Conservation (phyloP, 345 rosid species). For the Eutrema japonicum region DNA sequence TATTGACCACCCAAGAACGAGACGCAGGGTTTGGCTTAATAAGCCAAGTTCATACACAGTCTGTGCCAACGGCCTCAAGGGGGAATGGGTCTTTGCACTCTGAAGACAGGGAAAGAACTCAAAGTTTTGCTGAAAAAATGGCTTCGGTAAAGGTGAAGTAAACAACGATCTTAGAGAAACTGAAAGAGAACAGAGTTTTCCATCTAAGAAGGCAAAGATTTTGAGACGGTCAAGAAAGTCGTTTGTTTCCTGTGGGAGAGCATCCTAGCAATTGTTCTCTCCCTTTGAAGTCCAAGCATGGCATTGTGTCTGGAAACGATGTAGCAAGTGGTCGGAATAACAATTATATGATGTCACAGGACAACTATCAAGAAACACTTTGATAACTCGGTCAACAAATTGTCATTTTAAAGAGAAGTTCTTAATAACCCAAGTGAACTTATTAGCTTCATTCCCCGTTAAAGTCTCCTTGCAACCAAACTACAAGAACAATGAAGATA, state of each 20-base stretch:
- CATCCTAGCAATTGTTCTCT: conserved; percentile 40
- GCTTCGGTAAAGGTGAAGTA: conserved; percentile 36
- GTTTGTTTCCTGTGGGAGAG: conserved; percentile 47
- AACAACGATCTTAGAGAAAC: conserved; percentile 43
- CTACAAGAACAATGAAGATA: too few species aligned
- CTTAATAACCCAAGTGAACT: too few species aligned
- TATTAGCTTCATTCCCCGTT: too few species aligned
- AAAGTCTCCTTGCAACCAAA: too few species aligned
- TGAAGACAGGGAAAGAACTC: conserved; percentile 45
- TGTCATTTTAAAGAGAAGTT: too few species aligned
- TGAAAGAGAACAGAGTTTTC: conserved; percentile 41
- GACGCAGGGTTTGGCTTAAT: conserved; percentile 63
- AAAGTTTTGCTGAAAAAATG: conserved; percentile 39
- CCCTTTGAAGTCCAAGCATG: conserved; percentile 44
- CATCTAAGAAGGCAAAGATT: conserved; percentile 62
- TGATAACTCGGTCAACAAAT: too few species aligned
- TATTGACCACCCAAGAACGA: conserved; percentile 66
- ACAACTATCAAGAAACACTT: too few species aligned
- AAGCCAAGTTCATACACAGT: conserved; percentile 79
- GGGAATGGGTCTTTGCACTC: conserved; percentile 61
- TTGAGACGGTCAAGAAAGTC: conserved; percentile 47
- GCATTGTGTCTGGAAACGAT: conserved; percentile 42
- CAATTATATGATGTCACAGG: too few species aligned
- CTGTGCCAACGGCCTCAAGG: conserved; percentile 50
- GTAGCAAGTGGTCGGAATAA: conserved; percentile 48